Conservation (phyloP, 1,284 basidiomycete genomes). For the Crepidotus sp. region DNA sequence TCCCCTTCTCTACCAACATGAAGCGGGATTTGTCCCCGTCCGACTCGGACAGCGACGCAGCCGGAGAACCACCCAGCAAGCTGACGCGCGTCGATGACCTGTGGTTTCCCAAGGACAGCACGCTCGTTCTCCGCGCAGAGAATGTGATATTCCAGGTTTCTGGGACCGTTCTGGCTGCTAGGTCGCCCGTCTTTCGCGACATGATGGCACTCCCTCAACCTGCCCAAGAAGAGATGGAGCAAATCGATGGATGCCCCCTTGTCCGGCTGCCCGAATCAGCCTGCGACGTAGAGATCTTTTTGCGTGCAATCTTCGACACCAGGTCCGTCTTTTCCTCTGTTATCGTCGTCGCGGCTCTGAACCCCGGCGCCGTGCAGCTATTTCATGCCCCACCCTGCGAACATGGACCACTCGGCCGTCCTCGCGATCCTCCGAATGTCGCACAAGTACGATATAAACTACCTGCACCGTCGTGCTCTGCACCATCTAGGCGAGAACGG, state of each 20-base stretch:
- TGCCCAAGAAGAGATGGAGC: neutral
- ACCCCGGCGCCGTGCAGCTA: no score
- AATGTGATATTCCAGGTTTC: constrained; percentile 4
- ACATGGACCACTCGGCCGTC: neutral
- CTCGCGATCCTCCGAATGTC: constrained; percentile 2
- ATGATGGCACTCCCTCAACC: constrained; percentile 13
- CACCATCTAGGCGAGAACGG: no score
- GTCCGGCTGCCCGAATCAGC: constrained; percentile 8
- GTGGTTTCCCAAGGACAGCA: constrained; percentile 13
- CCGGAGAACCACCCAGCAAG: no score
- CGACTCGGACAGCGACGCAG: no score
- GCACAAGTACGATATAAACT: constrained; percentile 13
- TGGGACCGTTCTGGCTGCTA: constrained; percentile 6
- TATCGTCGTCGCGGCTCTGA: no score
- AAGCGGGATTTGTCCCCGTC: no score
- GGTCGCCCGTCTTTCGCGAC: constrained; percentile 5
- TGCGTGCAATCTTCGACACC: constrained; percentile 9
- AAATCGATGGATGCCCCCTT: constrained; percentile 2
- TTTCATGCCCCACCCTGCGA: constrained; percentile 7
- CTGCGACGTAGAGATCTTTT: constrained; percentile 1
- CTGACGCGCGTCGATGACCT: no score
- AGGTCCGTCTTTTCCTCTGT: no score
- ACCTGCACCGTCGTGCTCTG: constrained; percentile 2
- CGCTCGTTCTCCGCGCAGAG: constrained; percentile 7
- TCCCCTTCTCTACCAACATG: no score